phyloP scores from a whole-genome alignment of 345 rosid genomes.

The Firmiana major region DNA sequence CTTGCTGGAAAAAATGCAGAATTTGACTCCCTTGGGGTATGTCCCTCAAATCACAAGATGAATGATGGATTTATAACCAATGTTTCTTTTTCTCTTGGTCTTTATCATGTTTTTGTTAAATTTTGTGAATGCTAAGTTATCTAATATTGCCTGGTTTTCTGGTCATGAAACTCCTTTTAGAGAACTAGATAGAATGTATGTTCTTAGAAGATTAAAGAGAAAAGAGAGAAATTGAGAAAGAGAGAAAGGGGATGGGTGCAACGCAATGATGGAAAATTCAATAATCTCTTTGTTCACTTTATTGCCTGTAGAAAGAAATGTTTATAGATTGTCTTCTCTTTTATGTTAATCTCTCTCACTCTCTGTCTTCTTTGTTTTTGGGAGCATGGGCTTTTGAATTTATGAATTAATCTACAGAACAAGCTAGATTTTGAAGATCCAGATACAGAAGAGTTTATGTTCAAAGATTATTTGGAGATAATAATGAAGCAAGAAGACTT shows the following conservation, averaged over 20 bases:
- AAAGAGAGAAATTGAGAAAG: background rate
- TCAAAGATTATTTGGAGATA: too few relatives aligned
- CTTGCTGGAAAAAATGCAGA: background rate
- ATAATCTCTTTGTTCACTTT: background rate
- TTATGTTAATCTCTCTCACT: background rate
- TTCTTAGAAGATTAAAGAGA: background rate
- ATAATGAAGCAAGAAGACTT: too few relatives aligned
- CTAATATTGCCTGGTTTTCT: background rate
- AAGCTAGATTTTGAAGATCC: too few relatives aligned
- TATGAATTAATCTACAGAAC: background rate
- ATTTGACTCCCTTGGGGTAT: slow-evolving; percentile 6
- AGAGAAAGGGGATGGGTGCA: background rate
- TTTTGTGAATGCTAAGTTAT: background rate
- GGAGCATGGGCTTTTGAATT: background rate
- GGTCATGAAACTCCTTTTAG: background rate
- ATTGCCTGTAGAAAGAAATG: background rate
- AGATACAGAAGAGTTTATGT: too few relatives aligned
- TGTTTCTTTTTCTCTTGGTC: background rate
- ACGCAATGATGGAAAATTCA: background rate
- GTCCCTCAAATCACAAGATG: background rate
- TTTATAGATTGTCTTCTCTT: background rate
- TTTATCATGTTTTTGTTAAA: background rate
- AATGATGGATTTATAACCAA: background rate
- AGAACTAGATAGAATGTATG: background rate
- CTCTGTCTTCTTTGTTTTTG: background rate